These are phyloP conservation scores for Pterulicium gracile DNA, from an alignment of 1,284 basidiomycete species.

Conservation along the genomic window DNA sequence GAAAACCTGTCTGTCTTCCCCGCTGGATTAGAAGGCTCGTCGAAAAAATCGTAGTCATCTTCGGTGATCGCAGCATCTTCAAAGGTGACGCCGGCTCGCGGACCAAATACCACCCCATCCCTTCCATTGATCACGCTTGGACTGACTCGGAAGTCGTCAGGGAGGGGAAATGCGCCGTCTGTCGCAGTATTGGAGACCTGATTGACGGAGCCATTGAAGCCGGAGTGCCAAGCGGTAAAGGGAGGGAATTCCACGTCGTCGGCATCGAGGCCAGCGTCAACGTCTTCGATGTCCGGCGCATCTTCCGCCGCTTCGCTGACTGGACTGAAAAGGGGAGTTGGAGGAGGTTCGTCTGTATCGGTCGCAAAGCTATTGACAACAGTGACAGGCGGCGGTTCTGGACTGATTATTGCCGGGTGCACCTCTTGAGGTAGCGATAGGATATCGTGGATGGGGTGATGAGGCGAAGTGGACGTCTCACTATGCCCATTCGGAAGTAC, in stretches of 20 bases:
- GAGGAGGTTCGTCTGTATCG: background rate
- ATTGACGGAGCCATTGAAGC: background rate
- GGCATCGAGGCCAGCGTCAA: background rate
- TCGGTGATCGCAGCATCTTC: conserved; percentile 59
- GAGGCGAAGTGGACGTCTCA: conserved; percentile 5
- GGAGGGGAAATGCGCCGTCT: conserved; percentile 21
- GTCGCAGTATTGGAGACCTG: background rate
- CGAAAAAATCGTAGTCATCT: conserved; percentile 73
- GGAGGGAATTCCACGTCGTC: background rate
- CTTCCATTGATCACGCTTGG: background rate
- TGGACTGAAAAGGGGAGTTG: background rate
- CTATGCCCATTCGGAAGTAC: conserved; percentile 2
- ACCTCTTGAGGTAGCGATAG: conserved; percentile 18
- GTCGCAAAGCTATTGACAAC: no score
- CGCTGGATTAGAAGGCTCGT: conserved; percentile 29
- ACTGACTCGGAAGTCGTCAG: conserved; percentile 1
- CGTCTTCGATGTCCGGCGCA: background rate
- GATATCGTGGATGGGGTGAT: conserved; percentile 11
- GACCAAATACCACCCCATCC: conserved; percentile 6
- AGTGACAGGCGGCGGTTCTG: no score
- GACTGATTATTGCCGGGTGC: conserved; percentile 28
- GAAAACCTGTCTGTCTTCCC: conserved; percentile 20
- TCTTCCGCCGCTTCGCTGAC: background rate
- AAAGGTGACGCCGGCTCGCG: conserved; percentile 32
- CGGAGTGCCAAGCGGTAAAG: background rate